Conservation (phyloP, 2,329 filamentous ascomycete species). For the Camillea tinctor region DNA sequence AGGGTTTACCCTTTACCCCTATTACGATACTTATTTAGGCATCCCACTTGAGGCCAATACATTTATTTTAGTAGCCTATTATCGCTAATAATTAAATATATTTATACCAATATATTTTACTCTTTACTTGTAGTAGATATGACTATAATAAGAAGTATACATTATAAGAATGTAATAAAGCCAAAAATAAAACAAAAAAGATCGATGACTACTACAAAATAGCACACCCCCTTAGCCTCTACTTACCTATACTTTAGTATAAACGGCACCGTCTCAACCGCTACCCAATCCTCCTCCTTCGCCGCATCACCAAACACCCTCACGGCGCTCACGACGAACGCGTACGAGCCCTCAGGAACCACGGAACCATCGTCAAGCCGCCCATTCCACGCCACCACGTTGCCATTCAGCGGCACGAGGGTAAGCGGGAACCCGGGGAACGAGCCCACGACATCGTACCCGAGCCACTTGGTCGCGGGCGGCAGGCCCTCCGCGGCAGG, state of each 20-base stretch:
- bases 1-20: no score
- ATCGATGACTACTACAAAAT: no score
- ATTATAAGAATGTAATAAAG: no score
- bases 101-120: no score
- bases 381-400: constrained; percentile 13
- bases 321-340: constrained; percentile 27
- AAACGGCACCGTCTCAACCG: constrained; percentile 24
- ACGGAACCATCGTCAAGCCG: constrained; percentile 25
- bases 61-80: no score
- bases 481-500: constrained; percentile 1
- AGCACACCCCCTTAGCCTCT: not conserved
- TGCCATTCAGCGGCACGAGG: constrained; percentile 4
- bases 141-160: no score
- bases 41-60: no score
- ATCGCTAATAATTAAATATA: no score
- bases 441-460: constrained; percentile 4
- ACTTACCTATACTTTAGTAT: constrained; percentile 4
- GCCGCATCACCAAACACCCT: constrained; percentile 28
- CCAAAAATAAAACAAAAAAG: no score
- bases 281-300: constrained; percentile 25
- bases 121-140: no score
- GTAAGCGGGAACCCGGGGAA: constrained; percentile 4
- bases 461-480: constrained; percentile 5
- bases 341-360: constrained; percentile 28
- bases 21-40: no score